These are phyloP conservation scores for Apiotrichum montevideense DNA, from an alignment of 1,284 basidiomycete species.

Conservation along the genomic window DNA sequence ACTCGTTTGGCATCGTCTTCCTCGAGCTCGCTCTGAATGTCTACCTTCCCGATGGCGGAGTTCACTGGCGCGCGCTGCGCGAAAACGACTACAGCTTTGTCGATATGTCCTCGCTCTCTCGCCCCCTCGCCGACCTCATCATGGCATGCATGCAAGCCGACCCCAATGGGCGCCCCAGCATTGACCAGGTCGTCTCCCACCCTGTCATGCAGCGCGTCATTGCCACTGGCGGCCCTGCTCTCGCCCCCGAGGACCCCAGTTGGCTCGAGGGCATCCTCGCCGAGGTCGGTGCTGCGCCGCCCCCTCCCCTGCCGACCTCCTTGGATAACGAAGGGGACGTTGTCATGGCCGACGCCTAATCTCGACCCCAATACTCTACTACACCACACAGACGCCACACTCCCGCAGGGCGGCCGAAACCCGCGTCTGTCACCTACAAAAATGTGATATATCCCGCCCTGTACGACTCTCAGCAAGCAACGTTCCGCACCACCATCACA, in stretches of 20 bases:
- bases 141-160: slow-evolving; percentile 71
- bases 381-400: background rate
- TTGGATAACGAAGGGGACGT: slow-evolving; percentile 17
- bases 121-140: slow-evolving; percentile 65
- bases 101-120: slow-evolving; percentile 63
- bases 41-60: slow-evolving; percentile 89
- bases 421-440: no score
- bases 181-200: slow-evolving; percentile 58
- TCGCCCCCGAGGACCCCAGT: slow-evolving; percentile 40
- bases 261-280: slow-evolving; percentile 41
- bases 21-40: slow-evolving; percentile 94
- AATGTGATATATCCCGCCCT: no score
- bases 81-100: slow-evolving; percentile 88
- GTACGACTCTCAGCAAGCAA: background rate
- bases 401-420: background rate
- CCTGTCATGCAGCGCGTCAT: slow-evolving; percentile 61
- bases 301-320: background rate
- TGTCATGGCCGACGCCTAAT: slow-evolving; percentile 13
- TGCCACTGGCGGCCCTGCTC: slow-evolving; percentile 48
- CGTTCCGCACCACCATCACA: background rate
- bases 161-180: slow-evolving; percentile 58
- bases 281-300: slow-evolving; percentile 14
- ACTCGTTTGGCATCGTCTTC: slow-evolving; percentile 92
- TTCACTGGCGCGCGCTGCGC: slow-evolving; percentile 89
- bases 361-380: background rate